Percentiles rank a stretch among this genome's conserved stretches.
Evolutionary conservation across 2,329 filamentous ascomycete genomes (phyloP).

Genomic region (Ceratocystis smalleyi): DNA sequence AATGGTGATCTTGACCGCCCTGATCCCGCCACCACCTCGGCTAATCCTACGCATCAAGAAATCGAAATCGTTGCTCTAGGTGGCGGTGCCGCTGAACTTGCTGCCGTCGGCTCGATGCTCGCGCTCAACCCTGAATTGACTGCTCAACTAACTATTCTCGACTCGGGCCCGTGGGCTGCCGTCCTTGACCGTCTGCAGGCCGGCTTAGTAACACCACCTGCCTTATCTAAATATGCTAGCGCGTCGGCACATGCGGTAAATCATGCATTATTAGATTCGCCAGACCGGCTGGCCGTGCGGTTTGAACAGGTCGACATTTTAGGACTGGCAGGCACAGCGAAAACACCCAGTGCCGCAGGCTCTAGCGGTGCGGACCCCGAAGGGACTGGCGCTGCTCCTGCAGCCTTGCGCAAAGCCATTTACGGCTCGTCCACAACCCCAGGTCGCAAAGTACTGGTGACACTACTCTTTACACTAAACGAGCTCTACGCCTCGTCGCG

Average conservation of each 20-base stretch:
- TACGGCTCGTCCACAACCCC: conserved; percentile 20
- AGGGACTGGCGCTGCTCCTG: conserved; percentile 22
- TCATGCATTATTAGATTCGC: conserved; percentile 26
- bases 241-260: conserved; percentile 31
- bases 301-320: conserved; percentile 27
- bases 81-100: conserved; percentile 47
- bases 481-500: conserved; percentile 72
- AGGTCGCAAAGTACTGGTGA: conserved; percentile 42
- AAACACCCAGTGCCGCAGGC: conserved; percentile 25
- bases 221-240: conserved; percentile 39
- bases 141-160: conserved; percentile 48
- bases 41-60: background rate
- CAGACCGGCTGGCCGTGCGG: conserved; percentile 23
- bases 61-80: conserved; percentile 36
- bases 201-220: conserved; percentile 37
- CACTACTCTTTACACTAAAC: conserved; percentile 86
- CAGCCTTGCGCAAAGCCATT: conserved; percentile 22
- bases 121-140: conserved; percentile 18
- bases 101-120: conserved; percentile 35
- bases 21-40: background rate
- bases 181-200: conserved; percentile 44
- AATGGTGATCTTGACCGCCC: background rate
- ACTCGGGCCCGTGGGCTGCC: conserved; percentile 62
- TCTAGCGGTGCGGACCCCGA: conserved; percentile 32
- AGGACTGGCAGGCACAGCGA: conserved; percentile 22